Base-by-base conservation (phyloP, 148 eudicot species). In the Fagopyrum tataricum region DNA sequence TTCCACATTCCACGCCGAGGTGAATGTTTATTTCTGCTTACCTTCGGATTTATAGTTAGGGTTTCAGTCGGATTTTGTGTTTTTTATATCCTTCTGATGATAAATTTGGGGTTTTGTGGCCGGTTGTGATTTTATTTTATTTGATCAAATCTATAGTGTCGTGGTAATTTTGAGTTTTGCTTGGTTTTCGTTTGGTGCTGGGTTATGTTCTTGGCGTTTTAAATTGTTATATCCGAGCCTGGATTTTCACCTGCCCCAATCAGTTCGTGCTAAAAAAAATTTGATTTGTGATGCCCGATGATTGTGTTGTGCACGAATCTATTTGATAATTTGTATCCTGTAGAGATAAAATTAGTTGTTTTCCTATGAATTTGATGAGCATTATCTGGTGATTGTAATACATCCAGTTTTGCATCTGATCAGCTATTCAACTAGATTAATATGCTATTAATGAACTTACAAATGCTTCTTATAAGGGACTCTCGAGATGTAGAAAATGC, bases 1-100 rank as follows among this genome's bases (percentile, higher is more conserved):
- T 84, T 76, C 23, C 74, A 67, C 42, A 13, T 70, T 17, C 74
- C 71, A 14, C 69, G 47, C 67, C 67, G 87, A 84, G 84, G 87
- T 84, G 75, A 72, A 79, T 59, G 47, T 67, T 76, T 44, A 1
- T 31, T 0, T 1, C 0, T 69, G 23, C 6, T 56, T 21, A 46
- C 44, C 51, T 53, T 26, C 10, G 42, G 17, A 53, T 26, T 17
- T 58, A 66, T 18, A 18, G 20, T 76, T 15, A 8, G 58, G 59
- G 1, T 13, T 53, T 21, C 24, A 68, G 15, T 70, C 24, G 20
- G 26, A 9, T 44, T 64, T 74, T 43, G 41, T 47, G 44, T 66
- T 7, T n/a, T 75, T 58, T 71, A n/a, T 5, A 26, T 17, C 17
- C 13, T 73, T 55, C 37, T n/a, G 70, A 66, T 7, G 4, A 66